A percentile compares a stretch with the other conserved stretches of the same genome.
phyloP scores from a whole-genome alignment of 768 basidiomycete species.

The Xanthoconium purpureum region DNA sequence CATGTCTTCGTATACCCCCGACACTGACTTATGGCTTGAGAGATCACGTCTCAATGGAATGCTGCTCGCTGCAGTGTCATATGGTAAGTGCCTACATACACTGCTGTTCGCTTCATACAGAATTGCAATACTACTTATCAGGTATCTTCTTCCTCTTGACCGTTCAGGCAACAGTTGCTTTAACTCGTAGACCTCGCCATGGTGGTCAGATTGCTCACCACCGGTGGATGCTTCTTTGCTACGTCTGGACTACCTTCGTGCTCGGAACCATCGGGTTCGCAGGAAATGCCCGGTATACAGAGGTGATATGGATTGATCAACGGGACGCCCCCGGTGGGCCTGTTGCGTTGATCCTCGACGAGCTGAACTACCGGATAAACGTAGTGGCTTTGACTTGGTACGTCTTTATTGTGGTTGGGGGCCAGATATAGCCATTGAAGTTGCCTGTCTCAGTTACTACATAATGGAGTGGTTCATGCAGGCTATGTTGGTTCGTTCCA shows the following conservation, averaged over 20 bases:
- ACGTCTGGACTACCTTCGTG: constrained; percentile 25
- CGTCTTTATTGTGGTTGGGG: neutral
- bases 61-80: constrained; percentile 18
- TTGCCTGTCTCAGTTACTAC: constrained; percentile 17
- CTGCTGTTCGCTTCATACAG: too few species aligned
- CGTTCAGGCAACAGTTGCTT: constrained; percentile 12
- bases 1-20: constrained; percentile 18
- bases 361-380: constrained; percentile 19
- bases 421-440: neutral
- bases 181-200: constrained; percentile 2
- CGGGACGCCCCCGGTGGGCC: constrained; percentile 17
- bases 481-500: constrained; percentile 14
- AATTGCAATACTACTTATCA: neutral
- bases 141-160: constrained; percentile 24
- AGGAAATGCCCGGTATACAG: constrained; percentile 26
- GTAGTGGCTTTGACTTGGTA: constrained; percentile 20
- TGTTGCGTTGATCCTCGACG: constrained; percentile 11
- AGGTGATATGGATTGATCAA: constrained; percentile 33
- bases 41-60: constrained; percentile 26
- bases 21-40: constrained; percentile 28
- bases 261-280: constrained; percentile 28
- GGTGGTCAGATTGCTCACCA: neutral
- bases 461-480: constrained; percentile 33
- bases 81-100: constrained; percentile 8
- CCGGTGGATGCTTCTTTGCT: constrained; percentile 13